Base-by-base conservation (phyloP, 805 yeast genomes). In the Saturnispora galanensis region DNA sequence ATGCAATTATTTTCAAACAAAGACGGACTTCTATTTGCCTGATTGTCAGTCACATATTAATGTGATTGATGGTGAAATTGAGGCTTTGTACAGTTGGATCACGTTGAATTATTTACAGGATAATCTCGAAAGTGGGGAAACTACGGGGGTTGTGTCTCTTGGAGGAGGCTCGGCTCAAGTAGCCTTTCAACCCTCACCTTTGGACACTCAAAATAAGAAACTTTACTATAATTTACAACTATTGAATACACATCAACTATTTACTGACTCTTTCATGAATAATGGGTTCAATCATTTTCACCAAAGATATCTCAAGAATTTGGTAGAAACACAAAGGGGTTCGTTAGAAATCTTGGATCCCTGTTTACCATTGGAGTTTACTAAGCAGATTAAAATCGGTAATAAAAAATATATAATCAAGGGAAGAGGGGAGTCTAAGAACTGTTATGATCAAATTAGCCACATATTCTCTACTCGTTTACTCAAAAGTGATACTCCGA, bases 131-230 rank as follows among this genome's bases (percentile, higher is more conserved):
- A 59, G 60, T 35, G 73, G 68, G 46, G 58, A 68, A 15, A 72
- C 83, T 0, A 77, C 69, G 48, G 86, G 85, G 0, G 55, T 77
- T 12, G 58, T 77, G 33, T 80, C 77, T 49, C 71, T 77, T 77
- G 83, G 83, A 10, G 84, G 82, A 0, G 80, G 81, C 0, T 74
- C 79, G 1, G 74, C 82, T 0, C 85, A 80, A 55, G 74, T 80
- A 16, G 78, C 78, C 3, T 79, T 79, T 52, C 76, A 71, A 56
- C 85, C 86, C 1, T 71, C 16, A 64, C 73, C 1, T 77, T 72
- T 45, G 59, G 59, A 3, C 74, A 71, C 36, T 77, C 74, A 47
- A 54, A 61, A 18, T 71, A 73, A 42, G 67, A 70, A 35, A 54
- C 78, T 39, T 73, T 70, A 21, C 26, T 21, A 21, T 52, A 64